These are phyloP conservation scores for Rhododendron mucronatum DNA, from an alignment of 148 eudicot species.

Conservation along the genomic window DNA sequence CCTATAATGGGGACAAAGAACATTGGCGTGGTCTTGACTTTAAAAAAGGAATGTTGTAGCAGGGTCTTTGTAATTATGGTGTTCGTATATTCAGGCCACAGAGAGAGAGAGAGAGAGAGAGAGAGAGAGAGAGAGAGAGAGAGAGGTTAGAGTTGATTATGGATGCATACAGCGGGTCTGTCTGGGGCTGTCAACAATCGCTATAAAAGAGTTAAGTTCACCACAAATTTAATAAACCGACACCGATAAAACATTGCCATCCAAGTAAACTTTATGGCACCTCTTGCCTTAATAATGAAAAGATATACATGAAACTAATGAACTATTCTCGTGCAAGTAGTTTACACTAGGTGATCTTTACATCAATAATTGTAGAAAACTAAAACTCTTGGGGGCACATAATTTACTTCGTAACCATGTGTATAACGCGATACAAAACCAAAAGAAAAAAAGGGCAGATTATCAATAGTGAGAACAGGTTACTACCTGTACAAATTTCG, in stretches of 20 bases:
- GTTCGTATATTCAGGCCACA: not conserved
- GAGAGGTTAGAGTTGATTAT: not conserved
- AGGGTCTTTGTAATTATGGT: not conserved
- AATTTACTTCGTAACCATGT: not conserved
- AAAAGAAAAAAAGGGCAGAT: not conserved
- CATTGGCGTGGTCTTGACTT: not conserved
- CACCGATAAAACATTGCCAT: not conserved
- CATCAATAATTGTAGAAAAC: not conserved
- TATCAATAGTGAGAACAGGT: constrained; percentile 1
- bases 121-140: not conserved
- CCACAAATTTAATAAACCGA: not conserved
- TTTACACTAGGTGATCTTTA: not conserved
- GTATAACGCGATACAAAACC: not conserved
- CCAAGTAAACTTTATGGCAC: not conserved
- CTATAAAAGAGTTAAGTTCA: not conserved
- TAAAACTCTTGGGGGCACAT: not conserved
- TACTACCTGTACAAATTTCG: constrained; percentile 86
- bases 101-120: not conserved
- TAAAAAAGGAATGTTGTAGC: not conserved
- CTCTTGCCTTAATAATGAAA: not conserved
- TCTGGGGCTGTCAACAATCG: not conserved
- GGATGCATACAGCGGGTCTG: not conserved
- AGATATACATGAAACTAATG: not conserved
- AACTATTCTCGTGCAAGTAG: not conserved
- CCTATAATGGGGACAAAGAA: not conserved